Evolutionary conservation across 345 rosid species (phyloP), one percentile per base, ranked within the genome.

Genomic region (Microthlaspi erraticum): DNA sequence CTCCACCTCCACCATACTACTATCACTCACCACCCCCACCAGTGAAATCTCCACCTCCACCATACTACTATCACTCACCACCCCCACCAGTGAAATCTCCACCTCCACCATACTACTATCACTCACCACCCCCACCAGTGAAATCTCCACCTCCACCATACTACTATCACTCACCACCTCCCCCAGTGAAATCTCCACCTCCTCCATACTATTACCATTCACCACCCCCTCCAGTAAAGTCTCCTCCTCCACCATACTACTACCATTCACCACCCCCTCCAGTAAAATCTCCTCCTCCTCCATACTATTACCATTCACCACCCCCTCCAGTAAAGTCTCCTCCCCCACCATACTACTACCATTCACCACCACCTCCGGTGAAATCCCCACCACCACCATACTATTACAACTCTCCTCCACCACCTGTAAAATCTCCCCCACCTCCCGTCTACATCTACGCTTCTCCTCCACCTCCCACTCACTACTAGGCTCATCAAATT

Each of bases 391-490:
- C 83, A 0, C 81, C 81, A 0, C 76, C 83, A 0, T 82, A 82
- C 10, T 39, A 61, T 0, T 84, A 84, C 63, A 66, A 64, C 1
- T 82, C 88, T 0, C 86, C 84, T 0, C 88, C 76, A 26, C 72
- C 73, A 19, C 78, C 77, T 0, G 66, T 62, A 0, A 68, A 60
- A 31, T 71, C 80, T 5, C 80, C 81, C 0, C 82, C 87, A 23
- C 85, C 85, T 8, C 85, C 83, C 0, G 79, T 76, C 13, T 79
- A 81, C 72, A 23, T 73, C 57, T 79, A 39, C 66, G 69, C 76
- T n/a, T 68, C 81, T 39, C 81, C 83, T 1, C 86, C 86, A 26
- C 85, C 83, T 3, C 86, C 84, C 5, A 77, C 79, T 7, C 81
- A 80, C 33, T 32, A 77, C 54, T 85, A 85, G 75, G 63, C 55